Base-by-base conservation (phyloP, 306 rosid genomes). In the Fagus crenata region DNA sequence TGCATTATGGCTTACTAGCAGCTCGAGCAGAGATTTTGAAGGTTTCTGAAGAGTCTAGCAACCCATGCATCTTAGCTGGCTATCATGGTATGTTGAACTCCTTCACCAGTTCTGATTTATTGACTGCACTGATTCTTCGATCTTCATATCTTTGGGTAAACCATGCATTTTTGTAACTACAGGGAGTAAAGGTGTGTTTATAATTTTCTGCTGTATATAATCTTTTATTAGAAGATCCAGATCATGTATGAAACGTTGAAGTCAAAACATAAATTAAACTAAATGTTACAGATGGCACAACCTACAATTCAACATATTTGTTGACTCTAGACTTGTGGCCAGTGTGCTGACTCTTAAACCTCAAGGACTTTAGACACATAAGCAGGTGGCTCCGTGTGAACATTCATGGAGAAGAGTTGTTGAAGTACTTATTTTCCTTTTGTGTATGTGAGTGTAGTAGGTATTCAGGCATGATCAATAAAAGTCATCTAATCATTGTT, bases 11-110 rank as follows among this genome's bases (percentile, higher is more conserved):
- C 71, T 88, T 96, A 80, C 90, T 96, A 69, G 97, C 99, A 51
- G 97, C 97, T 76, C 97, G 99, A 70, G 98, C 99, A 3, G 98
- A 96, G 93, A 84, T 96, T 82, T 84, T 96, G 72, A 91, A 88
- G 86, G 88, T 65, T 73, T 85, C 97, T 35, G 90, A 60, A 6
- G 91, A 73, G 46, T 88, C 96, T 75, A 91, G 81, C 73, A 96
- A 92, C 79, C 93, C 96, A 49, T 96, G 99, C 81, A 80, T 92
- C 77, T 77, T 91, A 84, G 79, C 83, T 69, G 98, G 99, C 75
- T 88, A 78, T 69, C 87, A 89, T 82, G 99, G 99, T 95, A 90
- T 75, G 68, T 73, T 84, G 76, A 72, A 15, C 71, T 75, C 39
- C 37, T 82, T 73, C 77, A 49, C 46, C 41, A 49, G 51, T 33